Conservation (phyloP, 495 filamentous ascomycete genomes). For the Cercophora scortea region DNA sequence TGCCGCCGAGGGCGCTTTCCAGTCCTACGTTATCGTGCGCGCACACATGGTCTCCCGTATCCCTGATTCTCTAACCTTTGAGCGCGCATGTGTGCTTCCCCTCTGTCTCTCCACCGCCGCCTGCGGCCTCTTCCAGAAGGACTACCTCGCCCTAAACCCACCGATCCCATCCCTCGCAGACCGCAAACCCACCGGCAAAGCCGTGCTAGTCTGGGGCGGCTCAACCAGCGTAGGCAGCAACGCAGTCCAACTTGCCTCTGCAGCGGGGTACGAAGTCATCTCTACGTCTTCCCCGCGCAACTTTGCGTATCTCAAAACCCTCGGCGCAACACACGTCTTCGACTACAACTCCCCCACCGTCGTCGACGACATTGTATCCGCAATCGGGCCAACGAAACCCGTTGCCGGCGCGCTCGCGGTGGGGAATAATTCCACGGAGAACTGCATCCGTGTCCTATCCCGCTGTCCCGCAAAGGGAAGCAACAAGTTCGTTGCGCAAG, state of each 20-base stretch:
- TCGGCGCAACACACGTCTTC: slow-evolving; percentile 50
- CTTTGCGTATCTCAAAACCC: slow-evolving; percentile 38
- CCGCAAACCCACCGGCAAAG: slow-evolving; percentile 17
- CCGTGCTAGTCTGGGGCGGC: slow-evolving; percentile 54
- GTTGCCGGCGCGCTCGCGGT: slow-evolving; percentile 6
- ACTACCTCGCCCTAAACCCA: slow-evolving; percentile 24
- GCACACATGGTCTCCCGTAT: slow-evolving; percentile 22
- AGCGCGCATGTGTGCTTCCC: slow-evolving; percentile 39
- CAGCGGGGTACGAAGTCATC: slow-evolving; percentile 52
- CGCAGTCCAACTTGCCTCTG: slow-evolving; percentile 53
- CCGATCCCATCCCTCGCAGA: slow-evolving; percentile 14
- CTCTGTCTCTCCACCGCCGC: slow-evolving; percentile 41
- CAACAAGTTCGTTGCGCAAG: too few relatives aligned
- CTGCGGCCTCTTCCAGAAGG: slow-evolving; percentile 33
- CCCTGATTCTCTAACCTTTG: slow-evolving; percentile 33
- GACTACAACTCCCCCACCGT: slow-evolving; percentile 43
- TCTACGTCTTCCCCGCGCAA: slow-evolving; percentile 48
- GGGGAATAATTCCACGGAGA: not conserved
- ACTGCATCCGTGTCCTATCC: not conserved
- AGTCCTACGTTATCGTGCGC: slow-evolving; percentile 30
- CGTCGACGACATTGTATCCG: slow-evolving; percentile 21
- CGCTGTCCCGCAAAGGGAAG: too few relatives aligned
- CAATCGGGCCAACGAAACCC: slow-evolving; percentile 17
- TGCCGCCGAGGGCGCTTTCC: slow-evolving; percentile 18
- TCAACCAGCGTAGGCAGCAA: slow-evolving; percentile 50